Percentiles rank a stretch among this genome's conserved stretches.
Conservation (phyloP, 1,284 basidiomycete species). For the Rhodotorula glutinis region DNA sequence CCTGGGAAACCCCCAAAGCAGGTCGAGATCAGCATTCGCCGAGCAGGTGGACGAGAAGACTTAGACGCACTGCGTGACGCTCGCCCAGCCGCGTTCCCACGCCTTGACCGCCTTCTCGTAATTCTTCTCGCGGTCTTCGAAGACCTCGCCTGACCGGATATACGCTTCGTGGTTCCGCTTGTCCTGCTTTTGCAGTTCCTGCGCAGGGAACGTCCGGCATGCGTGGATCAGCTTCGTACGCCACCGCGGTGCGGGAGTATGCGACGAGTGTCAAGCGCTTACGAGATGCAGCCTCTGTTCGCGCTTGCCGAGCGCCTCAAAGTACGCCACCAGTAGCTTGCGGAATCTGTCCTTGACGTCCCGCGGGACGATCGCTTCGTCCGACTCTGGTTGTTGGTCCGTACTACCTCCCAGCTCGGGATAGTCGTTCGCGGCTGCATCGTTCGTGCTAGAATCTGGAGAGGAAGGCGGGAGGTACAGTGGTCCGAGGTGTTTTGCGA, state of each 20-base stretch:
- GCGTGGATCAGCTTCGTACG: no score
- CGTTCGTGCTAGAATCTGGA: conserved; percentile 55
- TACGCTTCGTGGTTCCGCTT: conserved; percentile 96
- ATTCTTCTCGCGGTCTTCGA: conserved; percentile 95
- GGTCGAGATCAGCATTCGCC: background rate
- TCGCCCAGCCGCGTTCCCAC: conserved; percentile 83
- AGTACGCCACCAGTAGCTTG: conserved; percentile 89
- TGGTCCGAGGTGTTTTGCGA: conserved; percentile 78
- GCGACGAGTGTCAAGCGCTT: conserved; percentile 46
- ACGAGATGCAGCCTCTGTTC: conserved; percentile 87
- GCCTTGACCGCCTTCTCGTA: conserved; percentile 97
- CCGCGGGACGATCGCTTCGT: conserved; percentile 67
- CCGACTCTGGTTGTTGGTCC: conserved; percentile 28
- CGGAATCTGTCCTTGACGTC: conserved; percentile 84
- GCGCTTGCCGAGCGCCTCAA: conserved; percentile 85
- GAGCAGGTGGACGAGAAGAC: no score
- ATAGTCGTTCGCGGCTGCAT: conserved; percentile 71
- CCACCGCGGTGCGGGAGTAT: no score
- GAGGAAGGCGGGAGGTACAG: conserved; percentile 72
- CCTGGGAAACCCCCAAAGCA: conserved; percentile 51
- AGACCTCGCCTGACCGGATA: conserved; percentile 96
- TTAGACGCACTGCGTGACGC: conserved; percentile 56
- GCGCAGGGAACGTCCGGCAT: conserved; percentile 8
- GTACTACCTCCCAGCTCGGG: conserved; percentile 52
- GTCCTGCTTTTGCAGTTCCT: conserved; percentile 95